These are phyloP conservation scores for Elongisporangium anandrum DNA, from an alignment of 352 stramenopile genomes.

Conservation along the genomic window DNA sequence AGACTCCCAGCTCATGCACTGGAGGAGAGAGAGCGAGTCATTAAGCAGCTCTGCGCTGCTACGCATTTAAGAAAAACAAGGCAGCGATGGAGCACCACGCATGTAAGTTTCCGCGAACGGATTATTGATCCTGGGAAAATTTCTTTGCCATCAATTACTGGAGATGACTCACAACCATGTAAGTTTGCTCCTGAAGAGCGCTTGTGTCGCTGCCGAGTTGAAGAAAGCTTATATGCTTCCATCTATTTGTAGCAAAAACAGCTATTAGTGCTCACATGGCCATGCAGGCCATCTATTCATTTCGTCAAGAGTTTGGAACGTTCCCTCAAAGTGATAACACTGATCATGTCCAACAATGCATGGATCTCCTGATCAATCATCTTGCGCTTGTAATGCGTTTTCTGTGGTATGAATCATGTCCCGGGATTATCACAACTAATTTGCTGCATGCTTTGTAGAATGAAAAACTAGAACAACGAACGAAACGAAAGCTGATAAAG, in stretches of 20 bases:
- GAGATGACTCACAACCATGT: not conserved
- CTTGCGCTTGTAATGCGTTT: slow-evolving; percentile 7
- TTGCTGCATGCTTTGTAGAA: not conserved
- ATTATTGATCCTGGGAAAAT: slow-evolving; percentile 13
- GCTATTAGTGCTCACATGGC: slow-evolving; percentile 10
- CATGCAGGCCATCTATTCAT: slow-evolving; percentile 21
- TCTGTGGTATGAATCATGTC: not conserved
- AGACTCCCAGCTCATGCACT: not conserved
- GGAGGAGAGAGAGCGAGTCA: slow-evolving; percentile 1
- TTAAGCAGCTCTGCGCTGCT: not conserved
- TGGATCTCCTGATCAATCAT: slow-evolving; percentile 7
- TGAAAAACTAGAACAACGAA: not conserved
- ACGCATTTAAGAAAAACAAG: slow-evolving; percentile 10
- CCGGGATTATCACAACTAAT: not conserved
- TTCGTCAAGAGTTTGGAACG: slow-evolving; percentile 14
- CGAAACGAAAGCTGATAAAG: not conserved
- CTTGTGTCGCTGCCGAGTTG: not conserved
- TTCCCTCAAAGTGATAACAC: slow-evolving; percentile 20
- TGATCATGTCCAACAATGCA: slow-evolving; percentile 12
- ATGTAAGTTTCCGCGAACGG: slow-evolving; percentile 18
- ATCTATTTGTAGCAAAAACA: not conserved
- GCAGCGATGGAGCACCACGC: slow-evolving; percentile 5
- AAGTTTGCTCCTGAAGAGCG: not conserved
- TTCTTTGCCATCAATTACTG: slow-evolving; percentile 1
- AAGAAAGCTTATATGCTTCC: not conserved